These are phyloP conservation scores for Uncinocarpus reesii DNA, from an alignment of 2,329 filamentous ascomycete genomes.

Conservation along the genomic window DNA sequence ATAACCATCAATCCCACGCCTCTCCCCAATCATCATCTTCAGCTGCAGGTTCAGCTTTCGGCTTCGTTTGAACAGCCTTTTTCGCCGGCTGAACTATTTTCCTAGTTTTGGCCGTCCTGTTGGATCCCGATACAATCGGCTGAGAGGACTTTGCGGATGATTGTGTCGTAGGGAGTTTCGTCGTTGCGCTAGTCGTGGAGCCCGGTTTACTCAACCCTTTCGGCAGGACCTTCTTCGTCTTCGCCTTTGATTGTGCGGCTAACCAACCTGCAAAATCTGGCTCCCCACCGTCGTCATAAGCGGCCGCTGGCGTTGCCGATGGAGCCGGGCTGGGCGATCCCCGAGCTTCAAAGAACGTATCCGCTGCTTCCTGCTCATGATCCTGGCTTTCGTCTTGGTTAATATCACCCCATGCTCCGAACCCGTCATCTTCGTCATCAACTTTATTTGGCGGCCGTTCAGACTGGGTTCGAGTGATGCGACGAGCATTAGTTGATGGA, in stretches of 20 bases:
- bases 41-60: constrained; percentile 32
- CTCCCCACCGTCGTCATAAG: constrained; percentile 74
- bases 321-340: constrained; percentile 24
- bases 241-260: constrained; percentile 71
- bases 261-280: constrained; percentile 96
- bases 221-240: constrained; percentile 61
- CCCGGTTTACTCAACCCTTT: constrained; percentile 66
- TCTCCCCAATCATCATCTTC: constrained; percentile 41
- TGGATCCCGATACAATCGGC: constrained; percentile 21
- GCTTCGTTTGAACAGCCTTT: constrained; percentile 63
- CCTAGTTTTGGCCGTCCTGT: constrained; percentile 39
- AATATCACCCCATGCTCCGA: constrained; percentile 64
- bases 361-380: constrained; percentile 41
- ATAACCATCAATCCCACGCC: constrained; percentile 35
- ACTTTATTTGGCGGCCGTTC: constrained; percentile 20
- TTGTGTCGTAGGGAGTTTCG: constrained; percentile 26
- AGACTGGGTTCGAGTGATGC: constrained; percentile 33
- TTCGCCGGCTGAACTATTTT: constrained; percentile 44
- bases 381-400: constrained; percentile 47
- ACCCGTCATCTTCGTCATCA: constrained; percentile 45
- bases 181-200: constrained; percentile 27
- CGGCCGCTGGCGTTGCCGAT: constrained; percentile 31
- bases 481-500: constrained; percentile 18
- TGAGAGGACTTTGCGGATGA: constrained; percentile 22
- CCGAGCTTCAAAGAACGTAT: constrained; percentile 38